Conservation (phyloP, 176 grass and related monocot species). For the Hsuehochloa calcarea region DNA sequence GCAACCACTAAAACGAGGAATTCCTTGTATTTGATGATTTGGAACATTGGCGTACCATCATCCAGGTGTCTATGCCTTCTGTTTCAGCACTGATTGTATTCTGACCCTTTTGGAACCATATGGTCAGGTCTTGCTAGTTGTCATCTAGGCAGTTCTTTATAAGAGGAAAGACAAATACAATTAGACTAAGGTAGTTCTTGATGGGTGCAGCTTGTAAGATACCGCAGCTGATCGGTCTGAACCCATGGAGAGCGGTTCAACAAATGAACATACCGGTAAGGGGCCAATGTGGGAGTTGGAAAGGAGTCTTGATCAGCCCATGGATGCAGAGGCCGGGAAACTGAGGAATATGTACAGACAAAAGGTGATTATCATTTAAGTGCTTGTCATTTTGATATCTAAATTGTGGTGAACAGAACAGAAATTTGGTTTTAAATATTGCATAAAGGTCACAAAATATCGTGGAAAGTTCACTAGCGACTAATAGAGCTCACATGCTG, state of each 20-base stretch:
- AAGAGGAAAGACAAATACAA: neutral
- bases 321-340: constrained; percentile 74
- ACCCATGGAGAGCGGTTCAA: constrained; percentile 54
- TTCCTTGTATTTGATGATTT: neutral
- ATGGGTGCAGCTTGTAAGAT: constrained; percentile 23
- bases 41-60: neutral
- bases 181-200: constrained; percentile 13
- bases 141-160: neutral
- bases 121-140: neutral
- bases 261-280: constrained; percentile 41
- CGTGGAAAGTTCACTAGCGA: neutral
- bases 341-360: constrained; percentile 72
- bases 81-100: neutral
- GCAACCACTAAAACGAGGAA: neutral
- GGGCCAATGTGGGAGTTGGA: constrained; percentile 88
- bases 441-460: neutral
- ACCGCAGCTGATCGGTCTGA: neutral
- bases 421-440: neutral
- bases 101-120: neutral
- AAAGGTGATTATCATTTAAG: constrained; percentile 55
- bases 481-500: neutral
- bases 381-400: neutral
- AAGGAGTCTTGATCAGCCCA: constrained; percentile 79
- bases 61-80: neutral
- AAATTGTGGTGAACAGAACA: neutral